phyloP scores from a whole-genome alignment of 2,329 filamentous ascomycete genomes.

The Diaporthe sp. region DNA sequence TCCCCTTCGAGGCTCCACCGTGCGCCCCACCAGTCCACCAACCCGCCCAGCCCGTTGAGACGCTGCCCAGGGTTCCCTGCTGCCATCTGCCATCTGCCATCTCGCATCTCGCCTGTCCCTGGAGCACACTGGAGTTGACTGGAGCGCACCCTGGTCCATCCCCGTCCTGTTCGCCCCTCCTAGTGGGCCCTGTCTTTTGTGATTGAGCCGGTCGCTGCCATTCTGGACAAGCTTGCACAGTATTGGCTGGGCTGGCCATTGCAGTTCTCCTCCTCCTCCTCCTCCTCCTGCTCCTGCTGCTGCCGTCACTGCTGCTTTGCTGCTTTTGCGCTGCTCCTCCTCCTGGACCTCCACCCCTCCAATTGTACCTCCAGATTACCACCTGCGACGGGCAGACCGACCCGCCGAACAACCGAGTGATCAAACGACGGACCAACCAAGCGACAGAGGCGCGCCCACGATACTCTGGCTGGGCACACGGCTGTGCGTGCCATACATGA shows the following conservation, averaged over 20 bases:
- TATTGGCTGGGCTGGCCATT: neutral
- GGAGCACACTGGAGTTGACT: neutral
- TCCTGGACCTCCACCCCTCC: neutral
- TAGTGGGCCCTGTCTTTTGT: constrained; percentile 21
- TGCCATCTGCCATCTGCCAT: constrained; percentile 29
- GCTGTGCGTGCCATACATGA: constrained; percentile 33
- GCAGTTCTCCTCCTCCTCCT: neutral
- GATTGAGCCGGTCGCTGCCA: constrained; percentile 16
- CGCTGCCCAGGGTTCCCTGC: constrained; percentile 8
- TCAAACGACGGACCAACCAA: neutral
- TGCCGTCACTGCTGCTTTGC: neutral
- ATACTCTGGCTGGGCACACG: neutral
- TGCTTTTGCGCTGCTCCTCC: neutral
- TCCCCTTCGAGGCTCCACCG: neutral
- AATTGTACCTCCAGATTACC: neutral
- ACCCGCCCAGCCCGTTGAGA: neutral
- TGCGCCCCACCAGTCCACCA: neutral
- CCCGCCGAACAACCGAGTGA: neutral
- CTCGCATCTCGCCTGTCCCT: constrained; percentile 17
- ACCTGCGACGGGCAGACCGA: neutral
- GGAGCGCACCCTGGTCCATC: constrained; percentile 12
- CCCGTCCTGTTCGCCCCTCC: constrained; percentile 31
- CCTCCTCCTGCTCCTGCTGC: neutral
- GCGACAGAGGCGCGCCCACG: neutral
- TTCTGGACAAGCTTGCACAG: constrained; percentile 5